These are phyloP conservation scores for Ascochyta koolunga DNA, from an alignment of 2,329 filamentous ascomycete genomes.

Conservation along the genomic window DNA sequence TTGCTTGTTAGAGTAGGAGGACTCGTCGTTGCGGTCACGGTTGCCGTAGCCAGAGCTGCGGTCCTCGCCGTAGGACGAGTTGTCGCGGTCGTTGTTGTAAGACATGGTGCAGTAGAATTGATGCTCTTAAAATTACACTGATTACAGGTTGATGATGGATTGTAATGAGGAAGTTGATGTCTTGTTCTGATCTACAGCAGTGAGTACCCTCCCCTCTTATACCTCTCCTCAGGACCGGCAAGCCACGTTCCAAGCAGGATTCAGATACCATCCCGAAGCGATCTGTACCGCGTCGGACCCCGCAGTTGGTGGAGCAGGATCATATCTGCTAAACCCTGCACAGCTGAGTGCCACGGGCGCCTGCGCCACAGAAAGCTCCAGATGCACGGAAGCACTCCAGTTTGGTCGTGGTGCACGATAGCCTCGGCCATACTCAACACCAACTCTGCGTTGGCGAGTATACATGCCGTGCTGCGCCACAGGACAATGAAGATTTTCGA, in stretches of 20 bases:
- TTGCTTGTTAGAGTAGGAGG: slow-evolving; percentile 13
- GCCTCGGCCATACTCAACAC: slow-evolving; percentile 12
- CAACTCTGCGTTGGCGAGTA: not conserved
- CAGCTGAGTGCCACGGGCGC: slow-evolving; percentile 11
- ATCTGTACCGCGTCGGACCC: slow-evolving; percentile 10
- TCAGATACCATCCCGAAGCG: not conserved
- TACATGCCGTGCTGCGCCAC: slow-evolving; percentile 7
- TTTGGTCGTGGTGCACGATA: slow-evolving; percentile 5
- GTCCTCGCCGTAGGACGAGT: slow-evolving; percentile 22
- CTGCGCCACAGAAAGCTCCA: slow-evolving; percentile 18
- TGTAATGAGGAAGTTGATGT: not conserved
- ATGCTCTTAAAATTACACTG: not conserved
- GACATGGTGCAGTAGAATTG: slow-evolving; percentile 23
- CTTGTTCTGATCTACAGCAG: not conserved
- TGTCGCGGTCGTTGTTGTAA: slow-evolving; percentile 33
- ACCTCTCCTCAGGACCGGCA: not conserved
- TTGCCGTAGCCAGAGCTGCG: slow-evolving; percentile 24
- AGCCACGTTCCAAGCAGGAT: not conserved
- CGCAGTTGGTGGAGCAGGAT: slow-evolving; percentile 17
- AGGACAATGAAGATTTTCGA: not conserved
- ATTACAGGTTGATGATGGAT: not conserved
- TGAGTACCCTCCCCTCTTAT: slow-evolving; percentile 4
- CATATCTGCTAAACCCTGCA: slow-evolving; percentile 9
- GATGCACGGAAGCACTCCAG: slow-evolving; percentile 1
- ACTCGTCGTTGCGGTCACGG: slow-evolving; percentile 20